Evolutionary conservation across 768 basidiomycete species (phyloP).

Genomic region (Agrocybe pediades): DNA sequence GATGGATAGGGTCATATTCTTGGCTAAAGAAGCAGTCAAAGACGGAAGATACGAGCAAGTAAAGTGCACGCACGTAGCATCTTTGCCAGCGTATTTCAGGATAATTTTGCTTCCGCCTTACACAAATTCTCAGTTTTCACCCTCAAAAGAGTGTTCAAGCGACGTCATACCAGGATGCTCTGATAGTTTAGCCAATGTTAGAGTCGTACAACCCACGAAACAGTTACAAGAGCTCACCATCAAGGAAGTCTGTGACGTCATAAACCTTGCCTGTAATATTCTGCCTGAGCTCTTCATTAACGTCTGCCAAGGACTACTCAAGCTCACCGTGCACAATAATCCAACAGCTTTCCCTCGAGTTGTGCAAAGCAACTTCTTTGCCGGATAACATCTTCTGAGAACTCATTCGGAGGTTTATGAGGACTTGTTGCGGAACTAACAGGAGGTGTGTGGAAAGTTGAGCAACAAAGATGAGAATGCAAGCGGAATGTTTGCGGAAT

Average conservation of each 20-base stretch:
- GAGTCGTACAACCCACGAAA: not conserved
- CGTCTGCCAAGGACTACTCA: not conserved
- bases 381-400: constrained; percentile 29
- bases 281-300: not conserved
- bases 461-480: no score
- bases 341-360: constrained; percentile 37
- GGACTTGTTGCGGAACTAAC: no score
- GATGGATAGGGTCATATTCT: constrained; percentile 90
- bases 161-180: constrained; percentile 52
- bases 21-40: constrained; percentile 36
- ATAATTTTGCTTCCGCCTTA: constrained; percentile 83
- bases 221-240: constrained; percentile 44
- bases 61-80: constrained; percentile 69
- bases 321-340: constrained; percentile 80
- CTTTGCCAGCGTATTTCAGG: constrained; percentile 86
- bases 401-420: no score
- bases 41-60: not conserved
- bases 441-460: no score
- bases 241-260: constrained; percentile 80
- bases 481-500: no score
- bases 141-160: not conserved
- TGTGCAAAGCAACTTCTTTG: constrained; percentile 34
- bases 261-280: constrained; percentile 63
- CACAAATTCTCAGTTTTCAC: not conserved
- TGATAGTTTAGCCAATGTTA: constrained; percentile 20